Conservation (phyloP, 352 stramenopile species). For the Phytophthora crassamura region DNA sequence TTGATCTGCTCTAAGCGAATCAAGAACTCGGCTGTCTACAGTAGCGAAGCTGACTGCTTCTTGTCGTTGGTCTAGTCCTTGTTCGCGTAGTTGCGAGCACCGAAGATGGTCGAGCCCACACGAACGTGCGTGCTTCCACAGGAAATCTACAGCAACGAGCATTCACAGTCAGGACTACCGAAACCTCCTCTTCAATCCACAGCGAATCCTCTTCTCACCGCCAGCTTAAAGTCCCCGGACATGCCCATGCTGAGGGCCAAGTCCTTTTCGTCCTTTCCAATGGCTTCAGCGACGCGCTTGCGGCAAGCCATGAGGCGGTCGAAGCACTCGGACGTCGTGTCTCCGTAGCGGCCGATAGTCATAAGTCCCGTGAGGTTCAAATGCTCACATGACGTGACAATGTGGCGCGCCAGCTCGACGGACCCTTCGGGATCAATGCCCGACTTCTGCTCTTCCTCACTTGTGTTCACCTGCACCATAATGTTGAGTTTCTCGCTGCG, state of each 20-base stretch:
- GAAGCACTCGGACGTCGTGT: slow-evolving; percentile 93
- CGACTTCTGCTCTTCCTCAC: slow-evolving; percentile 97
- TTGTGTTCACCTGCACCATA: slow-evolving; percentile 99
- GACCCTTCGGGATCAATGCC: slow-evolving; percentile 88
- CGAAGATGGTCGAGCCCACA: slow-evolving; percentile 99
- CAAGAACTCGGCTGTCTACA: background rate
- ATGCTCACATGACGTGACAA: slow-evolving; percentile 89
- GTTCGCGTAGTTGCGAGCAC: slow-evolving; percentile 91
- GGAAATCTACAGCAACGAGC: slow-evolving; percentile 75
- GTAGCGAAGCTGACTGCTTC: slow-evolving; percentile 1
- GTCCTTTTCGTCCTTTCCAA: slow-evolving; percentile 64
- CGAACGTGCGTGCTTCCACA: slow-evolving; percentile 96
- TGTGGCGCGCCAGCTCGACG: slow-evolving; percentile 85
- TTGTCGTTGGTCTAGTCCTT: slow-evolving; percentile 39
- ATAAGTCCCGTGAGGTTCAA: slow-evolving; percentile 97
- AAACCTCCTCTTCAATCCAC: background rate
- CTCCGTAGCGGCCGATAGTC: slow-evolving; percentile 97
- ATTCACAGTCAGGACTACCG: background rate
- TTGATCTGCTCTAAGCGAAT: slow-evolving; percentile 61
- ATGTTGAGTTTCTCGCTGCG: slow-evolving; percentile 88
- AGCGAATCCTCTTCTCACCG: slow-evolving; percentile 46
- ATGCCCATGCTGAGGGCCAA: slow-evolving; percentile 99
- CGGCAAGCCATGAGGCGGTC: slow-evolving; percentile 85
- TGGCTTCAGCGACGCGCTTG: slow-evolving; percentile 67
- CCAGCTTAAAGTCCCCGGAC: slow-evolving; percentile 98